A percentile compares a stretch with the other conserved stretches of the same genome.
Conservation (phyloP, 2,329 filamentous ascomycete species). For the Cordyceps farinosa region DNA sequence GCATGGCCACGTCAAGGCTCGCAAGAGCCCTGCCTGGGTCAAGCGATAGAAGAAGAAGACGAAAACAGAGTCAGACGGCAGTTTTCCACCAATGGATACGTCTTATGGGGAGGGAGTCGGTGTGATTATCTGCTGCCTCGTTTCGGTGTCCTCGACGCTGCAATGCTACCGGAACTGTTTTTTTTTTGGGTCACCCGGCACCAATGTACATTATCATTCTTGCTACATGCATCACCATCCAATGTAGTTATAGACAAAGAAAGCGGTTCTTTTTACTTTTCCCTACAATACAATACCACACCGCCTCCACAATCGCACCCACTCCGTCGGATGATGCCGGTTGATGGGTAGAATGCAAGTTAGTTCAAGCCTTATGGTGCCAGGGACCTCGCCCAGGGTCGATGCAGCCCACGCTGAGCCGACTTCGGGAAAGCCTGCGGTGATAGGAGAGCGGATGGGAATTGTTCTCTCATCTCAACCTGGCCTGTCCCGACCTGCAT, state of each 20-base stretch:
- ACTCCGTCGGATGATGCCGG: not conserved
- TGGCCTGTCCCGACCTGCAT: not conserved
- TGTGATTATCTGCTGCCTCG: not conserved
- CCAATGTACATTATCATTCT: constrained; percentile 13
- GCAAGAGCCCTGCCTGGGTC: constrained; percentile 98
- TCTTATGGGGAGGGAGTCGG: not conserved
- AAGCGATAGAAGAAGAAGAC: constrained; percentile 55
- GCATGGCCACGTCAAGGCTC: constrained; percentile 89
- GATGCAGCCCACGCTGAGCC: not conserved
- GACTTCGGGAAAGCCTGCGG: not conserved
- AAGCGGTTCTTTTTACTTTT: constrained; percentile 5
- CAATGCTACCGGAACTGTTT: not conserved
- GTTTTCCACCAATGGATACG: not conserved
- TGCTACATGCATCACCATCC: constrained; percentile 5
- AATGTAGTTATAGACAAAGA: constrained; percentile 14
- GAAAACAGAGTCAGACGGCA: not conserved
- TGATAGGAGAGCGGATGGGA: not conserved
- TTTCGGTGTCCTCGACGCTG: not conserved
- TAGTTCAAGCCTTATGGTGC: not conserved
- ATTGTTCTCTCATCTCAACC: not conserved
- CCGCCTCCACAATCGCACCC: not conserved
- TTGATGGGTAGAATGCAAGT: not conserved
- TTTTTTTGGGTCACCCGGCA: not conserved
- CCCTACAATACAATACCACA: not conserved
- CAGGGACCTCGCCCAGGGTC: not conserved